Evolutionary conservation across 176 grass and related monocot genomes (phyloP), one percentile per base, ranked within the genome.

Genomic region (Eremochloa ophiuroides): DNA sequence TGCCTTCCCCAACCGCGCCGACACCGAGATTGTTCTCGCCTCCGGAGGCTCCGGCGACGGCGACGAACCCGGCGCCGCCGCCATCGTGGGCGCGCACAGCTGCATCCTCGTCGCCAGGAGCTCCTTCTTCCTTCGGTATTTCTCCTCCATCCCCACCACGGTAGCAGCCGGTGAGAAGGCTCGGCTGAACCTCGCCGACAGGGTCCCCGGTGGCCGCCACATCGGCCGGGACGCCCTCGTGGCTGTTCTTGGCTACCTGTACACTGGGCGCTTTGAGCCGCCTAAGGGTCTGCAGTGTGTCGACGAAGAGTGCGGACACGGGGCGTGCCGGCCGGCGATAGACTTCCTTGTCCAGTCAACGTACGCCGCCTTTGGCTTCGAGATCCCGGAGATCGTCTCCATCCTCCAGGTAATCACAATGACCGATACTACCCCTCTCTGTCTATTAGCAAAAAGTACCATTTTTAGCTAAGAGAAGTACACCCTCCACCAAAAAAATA

Each of bases 21-120:
- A 94, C 75, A 83, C 79, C 56, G 82, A 94, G 23, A 53, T 94
- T 33, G 38, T 90, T 33, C 88, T 94, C 48, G 79, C 88, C 70
- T 40, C 33, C 1, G 79, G 50, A 65, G 75, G 39, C 20, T 46
- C 13, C n/a, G n/a, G n/a, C n/a, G n/a, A n/a, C 3, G 37, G 66
- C 44, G 15, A 4, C 46, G 46, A 50, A 50, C 15, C 46, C 27
- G 88, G 42, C 55, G 53, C 20, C 20, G 22, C n/a, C 53, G 42
- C n/a, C 43, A 64, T 62, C 37, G 79, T 93, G 30, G 79, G 70
- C 58, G 63, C 85, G 48, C 80, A 94, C 70, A 83, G 85, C 25
- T 94, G 91, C 71, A 73, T 94, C 69, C 75, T 94, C 42, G 88
- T 84, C 31, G 88, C 91, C 31, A 80, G 91, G 88, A 91, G 91